Conservation (phyloP, 768 basidiomycete genomes). For the Pisolithus microcarpus region DNA sequence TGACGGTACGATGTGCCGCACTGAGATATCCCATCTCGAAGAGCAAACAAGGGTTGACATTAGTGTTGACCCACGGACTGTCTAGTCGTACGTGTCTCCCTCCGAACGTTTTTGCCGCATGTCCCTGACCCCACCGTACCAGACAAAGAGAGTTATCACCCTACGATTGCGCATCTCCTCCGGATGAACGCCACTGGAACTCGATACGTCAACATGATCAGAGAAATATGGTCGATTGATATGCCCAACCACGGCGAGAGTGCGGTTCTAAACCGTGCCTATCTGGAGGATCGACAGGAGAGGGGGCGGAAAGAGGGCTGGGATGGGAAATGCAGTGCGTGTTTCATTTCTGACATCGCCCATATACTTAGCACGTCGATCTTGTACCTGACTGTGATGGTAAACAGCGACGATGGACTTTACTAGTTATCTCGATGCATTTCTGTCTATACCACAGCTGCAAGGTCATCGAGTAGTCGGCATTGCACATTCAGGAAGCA, state of each 20-base stretch:
- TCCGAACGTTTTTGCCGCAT: not conserved
- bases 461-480: slow-evolving; percentile 18
- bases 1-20: slow-evolving; percentile 16
- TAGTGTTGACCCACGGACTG: slow-evolving; percentile 22
- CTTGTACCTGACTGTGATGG: not conserved
- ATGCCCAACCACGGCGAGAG: slow-evolving; percentile 32
- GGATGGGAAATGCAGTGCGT: slow-evolving; percentile 18
- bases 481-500: slow-evolving; percentile 23
- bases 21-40: slow-evolving; percentile 20
- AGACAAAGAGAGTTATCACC: slow-evolving; percentile 27
- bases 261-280: slow-evolving; percentile 23
- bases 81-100: slow-evolving; percentile 16
- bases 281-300: slow-evolving; percentile 19
- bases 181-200: not conserved
- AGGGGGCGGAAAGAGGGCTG: not conserved
- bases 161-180: slow-evolving; percentile 14
- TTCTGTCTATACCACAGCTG: slow-evolving; percentile 19
- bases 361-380: too few relatives aligned
- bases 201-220: slow-evolving; percentile 8
- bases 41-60: slow-evolving; percentile 12
- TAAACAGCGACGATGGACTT: slow-evolving; percentile 18
- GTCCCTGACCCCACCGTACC: not conserved
- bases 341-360: not conserved
- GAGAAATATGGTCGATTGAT: slow-evolving; percentile 30
- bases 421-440: slow-evolving; percentile 18